A percentile compares a stretch with the other conserved stretches of the same genome.
Conservation (phyloP, 2,329 filamentous ascomycete genomes). For the Dactylellina drechsleri region DNA sequence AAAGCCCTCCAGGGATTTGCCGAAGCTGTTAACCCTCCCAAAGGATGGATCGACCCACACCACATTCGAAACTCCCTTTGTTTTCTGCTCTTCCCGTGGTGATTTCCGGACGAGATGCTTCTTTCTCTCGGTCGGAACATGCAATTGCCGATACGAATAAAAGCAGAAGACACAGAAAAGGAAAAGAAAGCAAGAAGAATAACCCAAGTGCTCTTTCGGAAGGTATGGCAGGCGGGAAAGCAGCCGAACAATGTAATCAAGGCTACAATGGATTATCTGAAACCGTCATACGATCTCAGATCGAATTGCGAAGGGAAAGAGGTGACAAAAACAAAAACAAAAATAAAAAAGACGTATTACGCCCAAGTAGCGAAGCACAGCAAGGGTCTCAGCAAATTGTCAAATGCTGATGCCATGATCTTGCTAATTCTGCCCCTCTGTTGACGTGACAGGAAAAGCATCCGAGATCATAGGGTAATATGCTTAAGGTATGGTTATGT, state of each 20-base stretch:
- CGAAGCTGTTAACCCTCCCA: slow-evolving; percentile 10
- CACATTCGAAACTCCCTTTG: slow-evolving; percentile 3
- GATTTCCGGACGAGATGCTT: not conserved
- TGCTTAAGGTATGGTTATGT: too few species aligned
- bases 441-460: slow-evolving; percentile 18
- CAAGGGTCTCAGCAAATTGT: not conserved
- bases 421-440: not conserved
- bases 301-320: slow-evolving; percentile 37
- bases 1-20: slow-evolving; percentile 34
- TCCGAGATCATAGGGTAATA: slow-evolving; percentile 13
- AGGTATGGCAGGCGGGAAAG: slow-evolving; percentile 30
- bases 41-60: slow-evolving; percentile 47
- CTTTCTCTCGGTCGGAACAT: slow-evolving; percentile 33
- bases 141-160: slow-evolving; percentile 41
- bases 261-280: slow-evolving; percentile 31
- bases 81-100: slow-evolving; percentile 6
- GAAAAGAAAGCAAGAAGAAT: not conserved
- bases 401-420: slow-evolving; percentile 13
- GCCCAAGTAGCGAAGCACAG: not conserved
- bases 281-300: slow-evolving; percentile 30
- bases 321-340: not conserved
- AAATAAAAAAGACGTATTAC: not conserved
- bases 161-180: not conserved
- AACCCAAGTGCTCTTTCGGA: slow-evolving; percentile 10
- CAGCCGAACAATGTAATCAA: slow-evolving; percentile 37